These are phyloP conservation scores for Xylogone sp. DNA, from an alignment of 2,329 filamentous ascomycete genomes.

Conservation along the genomic window DNA sequence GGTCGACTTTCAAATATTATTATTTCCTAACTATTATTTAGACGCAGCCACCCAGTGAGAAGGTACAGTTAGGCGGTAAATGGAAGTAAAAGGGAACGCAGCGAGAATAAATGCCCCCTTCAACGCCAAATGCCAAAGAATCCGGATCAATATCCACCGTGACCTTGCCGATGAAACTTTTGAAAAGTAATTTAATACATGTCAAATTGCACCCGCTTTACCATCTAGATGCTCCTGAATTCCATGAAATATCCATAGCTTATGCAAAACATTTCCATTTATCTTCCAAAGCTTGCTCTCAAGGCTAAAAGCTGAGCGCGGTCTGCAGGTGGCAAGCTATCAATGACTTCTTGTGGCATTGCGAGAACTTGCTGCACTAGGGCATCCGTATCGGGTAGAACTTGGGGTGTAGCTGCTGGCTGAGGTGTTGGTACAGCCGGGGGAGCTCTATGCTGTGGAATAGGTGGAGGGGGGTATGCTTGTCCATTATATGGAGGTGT, in stretches of 20 bases:
- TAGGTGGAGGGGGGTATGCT: conserved; percentile 34
- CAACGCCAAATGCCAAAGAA: not conserved
- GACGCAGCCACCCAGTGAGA: no score
- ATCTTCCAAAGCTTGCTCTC: conserved; percentile 38
- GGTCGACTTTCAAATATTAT: not conserved
- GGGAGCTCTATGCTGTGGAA: conserved; percentile 34
- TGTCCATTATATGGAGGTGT: conserved; percentile 37
- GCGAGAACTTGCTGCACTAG: conserved; percentile 78
- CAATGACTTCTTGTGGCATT: conserved; percentile 76
- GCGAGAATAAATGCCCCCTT: not conserved
- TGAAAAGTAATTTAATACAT: not conserved
- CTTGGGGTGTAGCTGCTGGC: conserved; percentile 19
- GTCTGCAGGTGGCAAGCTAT: conserved; percentile 71
- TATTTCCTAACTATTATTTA: conserved; percentile 1
- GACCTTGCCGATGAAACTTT: not conserved
- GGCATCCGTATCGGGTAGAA: conserved; percentile 59
- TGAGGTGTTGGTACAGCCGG: conserved; percentile 37
- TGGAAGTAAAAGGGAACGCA: not conserved
- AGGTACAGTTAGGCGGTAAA: not conserved
- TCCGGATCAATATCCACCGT: not conserved
- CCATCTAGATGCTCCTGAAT: not conserved
- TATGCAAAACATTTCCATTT: not conserved
- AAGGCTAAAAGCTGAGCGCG: conserved; percentile 76
- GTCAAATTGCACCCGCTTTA: not conserved
- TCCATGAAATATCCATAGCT: not conserved